Evolutionary conservation across 1,139 yeast species (phyloP), one percentile per base, ranked within the genome.

Genomic region (Debaryomyces robertsiae): DNA sequence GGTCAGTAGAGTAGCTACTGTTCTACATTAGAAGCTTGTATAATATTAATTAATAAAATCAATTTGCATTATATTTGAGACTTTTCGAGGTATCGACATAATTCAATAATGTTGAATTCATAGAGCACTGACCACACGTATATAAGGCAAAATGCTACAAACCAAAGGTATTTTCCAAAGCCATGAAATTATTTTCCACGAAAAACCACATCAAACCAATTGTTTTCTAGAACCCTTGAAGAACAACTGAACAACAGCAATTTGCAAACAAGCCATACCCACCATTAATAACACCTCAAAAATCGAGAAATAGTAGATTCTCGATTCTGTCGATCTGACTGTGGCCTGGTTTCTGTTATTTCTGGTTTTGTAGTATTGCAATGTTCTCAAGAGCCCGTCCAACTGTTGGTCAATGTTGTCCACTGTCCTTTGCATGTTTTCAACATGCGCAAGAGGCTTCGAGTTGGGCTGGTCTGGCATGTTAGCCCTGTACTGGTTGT

Each of bases 311-410:
- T 84, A 83, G 57, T 84, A 84, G 46, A 93, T 87, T 61, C 98
- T 80, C n/a, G 79, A 64, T 58, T 86, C 95, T 3, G 97, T 91
- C 15, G 95, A 84, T 60, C 75, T 79, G 45, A 93, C 98, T 23
- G 98, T 93, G 40, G 87, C 81, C 62, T 90, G 94, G 67, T 91
- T 93, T 67, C 98, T 80, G 65, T 81, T 82, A 64, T 87, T 91
- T 71, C 98, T 83, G n/a, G 95, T 83, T 66, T 84, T 86, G 73
- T 91, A 90, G 66, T 90, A 85, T 57, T 84, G 86, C 57, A 89
- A 70, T 30, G 83, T 71, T 53, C 82, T 79, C 51, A 79, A 69
- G 53, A 93, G 73, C 18, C 75, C 75, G 50, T 80, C 79, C 59
- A 89, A 74, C 54, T 86, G 85, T 18, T 64, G 58, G 53, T 90